Percentiles rank a stretch among this genome's conserved stretches.
Evolutionary conservation across 768 basidiomycete genomes (phyloP).

Genomic region (Galerina marginata): DNA sequence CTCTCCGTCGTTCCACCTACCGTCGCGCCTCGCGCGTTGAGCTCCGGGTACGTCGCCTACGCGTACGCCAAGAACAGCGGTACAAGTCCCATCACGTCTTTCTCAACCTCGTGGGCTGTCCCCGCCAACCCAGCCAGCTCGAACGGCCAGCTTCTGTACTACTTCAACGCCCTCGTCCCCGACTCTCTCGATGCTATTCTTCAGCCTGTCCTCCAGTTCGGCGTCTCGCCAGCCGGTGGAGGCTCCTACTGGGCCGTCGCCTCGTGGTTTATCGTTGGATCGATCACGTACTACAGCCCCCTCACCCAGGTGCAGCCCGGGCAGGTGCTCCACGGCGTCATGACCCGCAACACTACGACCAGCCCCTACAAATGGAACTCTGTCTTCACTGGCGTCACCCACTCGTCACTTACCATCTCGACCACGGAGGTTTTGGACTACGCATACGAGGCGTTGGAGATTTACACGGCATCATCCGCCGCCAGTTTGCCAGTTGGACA

Average conservation of each 20-base stretch:
- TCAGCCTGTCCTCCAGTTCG: slow-evolving; percentile 1
- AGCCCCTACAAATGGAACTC: background rate
- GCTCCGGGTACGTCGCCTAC: background rate
- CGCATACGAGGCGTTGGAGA: slow-evolving; percentile 6
- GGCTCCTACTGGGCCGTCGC: background rate
- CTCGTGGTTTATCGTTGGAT: background rate
- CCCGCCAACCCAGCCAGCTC: background rate
- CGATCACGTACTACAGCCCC: background rate
- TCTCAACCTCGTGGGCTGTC: background rate
- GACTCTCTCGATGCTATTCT: background rate
- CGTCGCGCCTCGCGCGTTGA: background rate
- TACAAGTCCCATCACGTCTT: background rate
- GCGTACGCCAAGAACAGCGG: background rate
- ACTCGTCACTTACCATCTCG: background rate
- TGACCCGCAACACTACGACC: background rate
- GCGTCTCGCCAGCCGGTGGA: slow-evolving; percentile 1
- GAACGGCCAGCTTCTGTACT: background rate
- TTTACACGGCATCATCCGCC: background rate
- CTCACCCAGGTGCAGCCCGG: background rate
- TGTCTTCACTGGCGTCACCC: background rate
- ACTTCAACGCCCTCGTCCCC: background rate
- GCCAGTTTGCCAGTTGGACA: background rate
- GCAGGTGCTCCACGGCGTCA: background rate
- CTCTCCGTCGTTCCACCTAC: background rate
- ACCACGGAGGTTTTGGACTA: slow-evolving; percentile 1